Conservation (phyloP, 2,329 filamentous ascomycete species). For the Drechslerella dactyloides region DNA sequence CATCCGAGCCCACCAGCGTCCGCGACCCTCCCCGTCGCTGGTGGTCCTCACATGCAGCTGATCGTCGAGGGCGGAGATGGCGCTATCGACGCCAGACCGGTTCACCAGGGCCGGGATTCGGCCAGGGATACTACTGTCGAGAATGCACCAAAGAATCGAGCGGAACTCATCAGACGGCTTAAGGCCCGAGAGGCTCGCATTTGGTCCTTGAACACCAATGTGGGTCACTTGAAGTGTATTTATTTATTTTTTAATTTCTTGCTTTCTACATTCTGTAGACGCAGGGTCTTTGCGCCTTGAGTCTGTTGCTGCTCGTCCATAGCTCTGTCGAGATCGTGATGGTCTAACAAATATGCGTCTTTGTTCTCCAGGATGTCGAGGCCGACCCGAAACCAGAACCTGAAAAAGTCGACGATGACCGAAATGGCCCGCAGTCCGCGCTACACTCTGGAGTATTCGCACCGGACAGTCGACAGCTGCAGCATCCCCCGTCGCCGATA, state of each 20-base stretch:
- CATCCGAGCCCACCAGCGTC: conserved; percentile 43
- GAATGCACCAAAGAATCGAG: conserved; percentile 63
- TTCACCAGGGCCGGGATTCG: conserved; percentile 12
- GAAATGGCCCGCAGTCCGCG: conserved; percentile 78
- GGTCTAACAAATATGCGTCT: conserved; percentile 18
- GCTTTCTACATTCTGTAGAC: conserved; percentile 10
- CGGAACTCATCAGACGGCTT: conserved; percentile 80
- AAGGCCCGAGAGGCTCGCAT: conserved; percentile 79
- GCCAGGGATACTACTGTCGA: conserved; percentile 7
- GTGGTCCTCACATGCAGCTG: conserved; percentile 38
- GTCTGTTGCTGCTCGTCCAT: conserved; percentile 11
- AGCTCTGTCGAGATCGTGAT: not conserved
- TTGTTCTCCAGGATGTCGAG: conserved; percentile 55
- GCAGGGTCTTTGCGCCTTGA: conserved; percentile 51
- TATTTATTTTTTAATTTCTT: conserved; percentile 13
- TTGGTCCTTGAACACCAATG: conserved; percentile 72
- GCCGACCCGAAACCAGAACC: conserved; percentile 52
- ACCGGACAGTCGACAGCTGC: conserved; percentile 56
- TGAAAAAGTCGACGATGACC: conserved; percentile 55
- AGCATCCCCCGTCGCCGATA: conserved; percentile 60
- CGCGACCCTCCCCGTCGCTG: conserved; percentile 19
- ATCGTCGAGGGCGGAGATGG: conserved; percentile 20
- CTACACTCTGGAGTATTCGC: conserved; percentile 73
- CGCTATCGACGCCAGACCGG: conserved; percentile 37
- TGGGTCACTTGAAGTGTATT: conserved; percentile 54